phyloP scores from a whole-genome alignment of 2,329 filamentous ascomycete species.

The Domatiomyces catenatus region DNA sequence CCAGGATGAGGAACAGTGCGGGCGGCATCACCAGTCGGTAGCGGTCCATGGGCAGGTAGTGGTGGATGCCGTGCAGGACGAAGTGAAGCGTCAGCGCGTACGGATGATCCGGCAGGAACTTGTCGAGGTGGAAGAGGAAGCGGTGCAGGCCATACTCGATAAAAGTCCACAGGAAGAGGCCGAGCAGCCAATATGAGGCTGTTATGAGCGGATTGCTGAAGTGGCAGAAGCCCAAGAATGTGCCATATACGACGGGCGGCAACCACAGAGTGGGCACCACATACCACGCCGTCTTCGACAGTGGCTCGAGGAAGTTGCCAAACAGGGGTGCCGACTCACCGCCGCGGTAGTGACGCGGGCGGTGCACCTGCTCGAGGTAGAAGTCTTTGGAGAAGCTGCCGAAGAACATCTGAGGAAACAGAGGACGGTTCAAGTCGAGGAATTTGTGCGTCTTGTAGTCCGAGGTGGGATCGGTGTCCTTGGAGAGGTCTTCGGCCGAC shows the following conservation, averaged over 20 bases:
- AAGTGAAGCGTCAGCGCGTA: conserved; percentile 80
- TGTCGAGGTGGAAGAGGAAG: conserved; percentile 84
- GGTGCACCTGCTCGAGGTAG: conserved; percentile 89
- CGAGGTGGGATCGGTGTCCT: conserved; percentile 58
- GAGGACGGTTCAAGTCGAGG: conserved; percentile 68
- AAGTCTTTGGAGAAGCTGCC: conserved; percentile 89
- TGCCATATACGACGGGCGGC: conserved; percentile 62
- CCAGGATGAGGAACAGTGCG: conserved; percentile 66
- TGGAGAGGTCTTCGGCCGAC: conserved; percentile 67
- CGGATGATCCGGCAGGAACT: conserved; percentile 82
- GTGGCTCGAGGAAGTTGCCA: conserved; percentile 95
- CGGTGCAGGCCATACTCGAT: conserved; percentile 81
- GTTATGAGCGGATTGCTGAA: conserved; percentile 36
- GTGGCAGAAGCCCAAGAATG: conserved; percentile 40
- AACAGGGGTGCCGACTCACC: conserved; percentile 86
- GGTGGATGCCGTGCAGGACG: conserved; percentile 87
- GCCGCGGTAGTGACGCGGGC: conserved; percentile 88
- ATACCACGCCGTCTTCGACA: conserved; percentile 92
- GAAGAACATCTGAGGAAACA: conserved; percentile 75
- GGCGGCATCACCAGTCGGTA: conserved; percentile 96
- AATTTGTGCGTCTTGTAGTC: conserved; percentile 93
- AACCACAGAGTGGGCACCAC: conserved; percentile 72
- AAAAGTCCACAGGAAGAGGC: conserved; percentile 70
- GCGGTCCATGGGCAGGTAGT: conserved; percentile 98
- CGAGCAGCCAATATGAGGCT: conserved; percentile 50